Evolutionary conservation across 2,329 filamentous ascomycete genomes (phyloP), one percentile per base, ranked within the genome.

Genomic region (Rhexocercosporidium sp.): DNA sequence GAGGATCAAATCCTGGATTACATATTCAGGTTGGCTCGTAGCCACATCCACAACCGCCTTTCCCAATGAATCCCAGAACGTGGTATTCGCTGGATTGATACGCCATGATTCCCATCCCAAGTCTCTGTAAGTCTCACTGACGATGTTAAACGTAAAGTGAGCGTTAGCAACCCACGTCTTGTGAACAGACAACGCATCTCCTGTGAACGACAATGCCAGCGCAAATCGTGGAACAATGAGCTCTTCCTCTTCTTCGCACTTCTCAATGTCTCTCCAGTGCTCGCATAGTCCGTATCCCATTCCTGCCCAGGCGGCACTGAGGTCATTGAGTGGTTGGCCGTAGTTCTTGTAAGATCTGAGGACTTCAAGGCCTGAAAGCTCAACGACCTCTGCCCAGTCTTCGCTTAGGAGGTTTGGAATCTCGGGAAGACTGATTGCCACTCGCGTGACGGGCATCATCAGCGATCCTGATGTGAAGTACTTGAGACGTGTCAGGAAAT

Each of bases 1-100:
- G 1, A 70, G 39, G 1, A 67, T n/a, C 31, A 69, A 20, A 0
- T 64, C 59, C 8, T 65, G 59, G 25, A 80, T 76, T 63, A n/a
- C 16, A 22, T 22, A 14, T n/a, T 61, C 16, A 11, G 37, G 41
- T 8, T 37, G 14, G 25, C 12, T 47, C 5, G 9, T 29, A 59
- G 47, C 20, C 44, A 20, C 25, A 62, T 31, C 31, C 56, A 25
- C n/a, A 51, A 67, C 64, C 20, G 60, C 56, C 29, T 51, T 25
- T 18, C 62, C 62, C 3, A 70, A 6, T 8, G 37, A 22, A 9
- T 57, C 44, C 69, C 69, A 70, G 46, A 64, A 70, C 22, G 62
- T 65, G 1, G n/a, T 20, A n/a, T 64, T 60, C 14, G 22, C 11
- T 20, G 49, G 20, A 27, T 64, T 54, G 3, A 29, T 39, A 4